Conservation (phyloP, 2,329 filamentous ascomycete genomes). For the Coniochaeta pulveracea region DNA sequence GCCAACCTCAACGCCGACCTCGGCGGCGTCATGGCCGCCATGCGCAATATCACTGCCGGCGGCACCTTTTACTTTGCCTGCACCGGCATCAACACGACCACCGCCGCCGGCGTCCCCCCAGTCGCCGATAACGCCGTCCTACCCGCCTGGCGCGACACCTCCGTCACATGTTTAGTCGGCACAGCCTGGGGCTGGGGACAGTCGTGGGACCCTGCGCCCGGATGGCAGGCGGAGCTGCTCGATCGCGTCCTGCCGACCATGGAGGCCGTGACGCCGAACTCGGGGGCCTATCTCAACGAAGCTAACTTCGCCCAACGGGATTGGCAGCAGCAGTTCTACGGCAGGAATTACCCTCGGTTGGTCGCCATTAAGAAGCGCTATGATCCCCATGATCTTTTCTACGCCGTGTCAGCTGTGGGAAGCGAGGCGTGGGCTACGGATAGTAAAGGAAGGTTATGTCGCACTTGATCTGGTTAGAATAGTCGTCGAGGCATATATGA, state of each 20-base stretch:
- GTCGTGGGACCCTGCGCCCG: background rate
- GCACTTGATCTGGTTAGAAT: too few relatives aligned
- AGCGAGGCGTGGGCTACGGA: slow-evolving; percentile 30
- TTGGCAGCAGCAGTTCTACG: slow-evolving; percentile 23
- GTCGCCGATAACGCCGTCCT: slow-evolving; percentile 4
- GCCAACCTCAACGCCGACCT: background rate
- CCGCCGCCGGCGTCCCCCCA: background rate
- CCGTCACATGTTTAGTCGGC: slow-evolving; percentile 2
- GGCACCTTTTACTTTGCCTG: background rate
- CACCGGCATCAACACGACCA: background rate
- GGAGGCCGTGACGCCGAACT: background rate
- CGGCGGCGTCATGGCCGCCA: background rate
- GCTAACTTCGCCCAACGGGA: slow-evolving; percentile 23
- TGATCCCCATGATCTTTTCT: slow-evolving; percentile 25
- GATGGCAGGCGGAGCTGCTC: slow-evolving; percentile 1
- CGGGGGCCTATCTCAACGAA: slow-evolving; percentile 27
- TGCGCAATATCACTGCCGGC: background rate
- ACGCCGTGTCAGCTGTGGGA: slow-evolving; percentile 27
- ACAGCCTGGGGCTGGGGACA: background rate
- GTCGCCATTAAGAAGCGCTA: slow-evolving; percentile 26
- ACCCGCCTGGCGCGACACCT: slow-evolving; percentile 7
- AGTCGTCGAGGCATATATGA: too few relatives aligned
- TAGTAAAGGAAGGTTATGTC: too few relatives aligned
- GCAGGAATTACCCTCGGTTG: slow-evolving; percentile 20
- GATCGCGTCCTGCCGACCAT: slow-evolving; percentile 4